Evolutionary conservation across 2,329 filamentous ascomycete genomes (phyloP), one percentile per base, ranked within the genome.

Genomic region (Colletotrichum siamense): DNA sequence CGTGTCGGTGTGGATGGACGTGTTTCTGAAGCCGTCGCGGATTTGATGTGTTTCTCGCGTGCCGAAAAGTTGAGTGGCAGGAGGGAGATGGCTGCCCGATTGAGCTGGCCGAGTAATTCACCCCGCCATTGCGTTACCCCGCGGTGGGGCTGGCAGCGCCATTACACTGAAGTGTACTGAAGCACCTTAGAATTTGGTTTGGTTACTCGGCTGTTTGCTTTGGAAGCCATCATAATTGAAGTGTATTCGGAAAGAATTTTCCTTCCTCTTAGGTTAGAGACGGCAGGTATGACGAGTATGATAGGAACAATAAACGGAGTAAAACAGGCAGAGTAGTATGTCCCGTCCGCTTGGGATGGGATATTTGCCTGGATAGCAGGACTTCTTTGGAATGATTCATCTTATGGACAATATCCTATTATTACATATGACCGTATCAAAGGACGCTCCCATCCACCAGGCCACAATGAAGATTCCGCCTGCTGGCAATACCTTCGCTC

Each of bases 71-170:
- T 34, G 13, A 28, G 52, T 52, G 44, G 59, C 16, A 30, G 6
- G 10, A 26, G 22, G 65, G 36, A 66, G 71, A 52, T 34, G 18
- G 30, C 15, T 32, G 16, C 36, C 55, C 22, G 24, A 18, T 73
- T 39, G 39, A 70, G 44, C 30, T 59, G 24, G 49, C 66, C 57
- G 71, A 26, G 22, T 18, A 64, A 22, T 24, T 64, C 69, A 49
- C 65, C 68, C 72, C 68, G 34, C 72, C 67, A 64, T 49, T n/a
- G 57, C 67, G 44, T 10, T 75, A 75, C 72, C 72, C 72, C 72
- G 72, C 72, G 68, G 72, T 66, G 72, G 72, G 72, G 57, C 68
- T 44, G 3, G 18, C 24, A 55, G 59, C 16, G 44, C 44, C n/a
- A 52, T 52, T 22, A 13, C 44, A 52, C n/a, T 52, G 18, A 49